Evolutionary conservation across 2,329 filamentous ascomycete species (phyloP).

Genomic region (Akanthomyces muscarius): DNA sequence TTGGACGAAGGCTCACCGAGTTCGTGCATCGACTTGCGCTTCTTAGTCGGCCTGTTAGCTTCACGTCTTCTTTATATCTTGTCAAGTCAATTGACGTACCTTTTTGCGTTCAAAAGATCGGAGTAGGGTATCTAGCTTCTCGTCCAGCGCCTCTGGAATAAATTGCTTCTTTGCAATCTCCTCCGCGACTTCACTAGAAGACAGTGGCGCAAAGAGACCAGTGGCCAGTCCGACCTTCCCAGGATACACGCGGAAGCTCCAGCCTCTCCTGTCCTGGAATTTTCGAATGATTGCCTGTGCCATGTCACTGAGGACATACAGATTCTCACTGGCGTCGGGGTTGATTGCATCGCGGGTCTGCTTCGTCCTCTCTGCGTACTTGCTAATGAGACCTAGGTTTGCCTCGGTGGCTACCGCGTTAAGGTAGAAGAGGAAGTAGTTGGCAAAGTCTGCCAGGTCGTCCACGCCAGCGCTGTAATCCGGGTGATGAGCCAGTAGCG

Average conservation of each 20-base stretch:
- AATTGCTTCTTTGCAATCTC: conserved; percentile 84
- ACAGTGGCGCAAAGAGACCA: conserved; percentile 71
- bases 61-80: conserved; percentile 6
- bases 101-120: conserved; percentile 69
- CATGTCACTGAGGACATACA: conserved; percentile 86
- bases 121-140: conserved; percentile 67
- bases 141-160: conserved; percentile 71
- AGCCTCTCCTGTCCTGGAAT: conserved; percentile 82
- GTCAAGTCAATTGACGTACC: conserved; percentile 34
- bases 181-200: conserved; percentile 73
- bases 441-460: conserved; percentile 75
- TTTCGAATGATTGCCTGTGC: conserved; percentile 76
- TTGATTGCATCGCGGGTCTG: conserved; percentile 78
- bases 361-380: conserved; percentile 90
- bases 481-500: conserved; percentile 87
- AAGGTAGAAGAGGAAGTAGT: conserved; percentile 88
- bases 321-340: conserved; percentile 61
- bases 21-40: conserved; percentile 54
- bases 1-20: conserved; percentile 41
- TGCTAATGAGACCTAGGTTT: conserved; percentile 84
- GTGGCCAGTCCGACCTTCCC: conserved; percentile 76
- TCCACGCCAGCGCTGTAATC: conserved; percentile 69
- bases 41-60: conserved; percentile 39
- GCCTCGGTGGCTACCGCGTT: conserved; percentile 76
- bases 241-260: conserved; percentile 79